Evolutionary conservation across 129 eudicot genomes (phyloP).

Genomic region (Flaveria linearis): DNA sequence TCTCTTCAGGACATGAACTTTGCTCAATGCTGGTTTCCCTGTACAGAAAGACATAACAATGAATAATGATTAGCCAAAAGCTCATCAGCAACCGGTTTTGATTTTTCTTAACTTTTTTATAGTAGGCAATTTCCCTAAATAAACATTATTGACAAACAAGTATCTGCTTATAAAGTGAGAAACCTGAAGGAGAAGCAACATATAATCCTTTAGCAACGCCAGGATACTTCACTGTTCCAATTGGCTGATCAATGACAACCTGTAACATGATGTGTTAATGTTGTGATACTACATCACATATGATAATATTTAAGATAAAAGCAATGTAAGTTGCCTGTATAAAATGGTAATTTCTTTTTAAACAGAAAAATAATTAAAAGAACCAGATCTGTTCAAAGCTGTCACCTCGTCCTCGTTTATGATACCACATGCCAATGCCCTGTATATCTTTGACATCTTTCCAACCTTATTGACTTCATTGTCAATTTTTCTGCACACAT

Average conservation of each 20-base stretch:
- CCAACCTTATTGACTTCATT: conserved; percentile 32
- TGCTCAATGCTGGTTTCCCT: conserved; percentile 97
- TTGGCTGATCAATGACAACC: conserved; percentile 75
- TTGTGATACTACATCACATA: background rate
- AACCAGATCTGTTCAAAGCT: conserved; percentile 6
- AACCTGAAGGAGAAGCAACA: conserved; percentile 90
- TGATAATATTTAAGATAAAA: background rate
- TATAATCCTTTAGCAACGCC: conserved; percentile 95
- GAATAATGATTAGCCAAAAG: background rate
- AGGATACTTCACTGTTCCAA: conserved; percentile 77
- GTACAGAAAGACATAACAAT: conserved; percentile 27
- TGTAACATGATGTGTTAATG: conserved; percentile 35
- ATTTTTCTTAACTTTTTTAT: background rate
- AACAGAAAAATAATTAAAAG: background rate
- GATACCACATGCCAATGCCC: conserved; percentile 77
- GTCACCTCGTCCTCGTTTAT: conserved; percentile 66
- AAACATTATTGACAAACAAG: conserved; percentile 10
- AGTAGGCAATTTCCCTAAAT: background rate
- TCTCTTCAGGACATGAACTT: conserved; percentile 75
- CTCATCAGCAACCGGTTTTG: background rate
- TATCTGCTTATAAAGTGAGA: conserved; percentile 15
- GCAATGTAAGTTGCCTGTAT: background rate
- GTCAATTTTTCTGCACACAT: conserved; percentile 44
- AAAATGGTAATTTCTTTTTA: background rate
- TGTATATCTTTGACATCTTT: conserved; percentile 77